Evolutionary conservation across 331 rosid genomes (phyloP).

Genomic region (Saraca asoca): DNA sequence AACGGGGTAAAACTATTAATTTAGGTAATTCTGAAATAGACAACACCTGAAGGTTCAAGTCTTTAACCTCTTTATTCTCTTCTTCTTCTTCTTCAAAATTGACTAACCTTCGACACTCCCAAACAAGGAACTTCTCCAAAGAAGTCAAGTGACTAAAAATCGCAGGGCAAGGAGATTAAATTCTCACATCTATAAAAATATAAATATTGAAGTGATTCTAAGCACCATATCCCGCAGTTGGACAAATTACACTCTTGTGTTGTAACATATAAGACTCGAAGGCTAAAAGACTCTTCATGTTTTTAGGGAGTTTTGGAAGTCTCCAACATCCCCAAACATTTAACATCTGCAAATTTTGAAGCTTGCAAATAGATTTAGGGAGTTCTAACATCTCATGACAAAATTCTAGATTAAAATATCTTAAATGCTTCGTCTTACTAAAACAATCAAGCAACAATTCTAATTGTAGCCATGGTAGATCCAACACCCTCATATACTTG

Average conservation of each 20-base stretch:
- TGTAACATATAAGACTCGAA: neutral
- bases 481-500: conserved; percentile 39
- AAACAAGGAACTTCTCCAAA: neutral
- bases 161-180: conserved; percentile 16
- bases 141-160: conserved; percentile 22
- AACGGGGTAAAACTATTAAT: too few species aligned
- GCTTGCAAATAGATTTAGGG: conserved; percentile 39
- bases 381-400: conserved; percentile 24
- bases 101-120: too few species aligned
- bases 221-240: neutral
- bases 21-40: too few species aligned
- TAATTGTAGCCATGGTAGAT: conserved; percentile 14
- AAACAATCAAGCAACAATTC: conserved; percentile 36
- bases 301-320: conserved; percentile 19
- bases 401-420: conserved; percentile 29
- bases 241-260: neutral
- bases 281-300: neutral
- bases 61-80: too few species aligned
- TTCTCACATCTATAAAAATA: neutral
- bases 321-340: neutral
- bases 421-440: conserved; percentile 37
- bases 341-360: conserved; percentile 24
- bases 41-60: too few species aligned
- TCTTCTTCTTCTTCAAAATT: too few species aligned
- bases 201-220: conserved; percentile 13